Percentiles rank a stretch among this genome's conserved stretches.
These are phyloP conservation scores for Aspergillus niger DNA, from an alignment of 2,329 filamentous ascomycete species.

Conservation along the genomic window DNA sequence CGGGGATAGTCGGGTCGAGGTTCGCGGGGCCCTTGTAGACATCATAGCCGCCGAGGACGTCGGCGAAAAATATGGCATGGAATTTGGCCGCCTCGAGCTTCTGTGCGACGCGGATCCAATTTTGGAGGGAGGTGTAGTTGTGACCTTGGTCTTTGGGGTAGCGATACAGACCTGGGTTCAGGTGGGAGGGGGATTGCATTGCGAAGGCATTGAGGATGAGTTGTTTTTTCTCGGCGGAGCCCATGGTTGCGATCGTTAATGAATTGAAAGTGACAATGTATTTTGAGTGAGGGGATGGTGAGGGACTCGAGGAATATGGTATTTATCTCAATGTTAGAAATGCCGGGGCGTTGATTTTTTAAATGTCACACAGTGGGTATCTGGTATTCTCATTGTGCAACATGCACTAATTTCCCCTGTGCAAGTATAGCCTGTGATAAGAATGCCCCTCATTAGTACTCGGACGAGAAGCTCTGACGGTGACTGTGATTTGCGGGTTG, in stretches of 20 bases:
- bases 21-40: conserved; percentile 49
- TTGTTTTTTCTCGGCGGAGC: conserved; percentile 30
- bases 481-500: background rate
- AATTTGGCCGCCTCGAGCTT: conserved; percentile 53
- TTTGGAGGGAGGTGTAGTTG: conserved; percentile 46
- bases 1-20: conserved; percentile 40
- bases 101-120: conserved; percentile 53
- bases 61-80: conserved; percentile 55
- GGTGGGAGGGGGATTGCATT: conserved; percentile 51
- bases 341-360: too few species aligned
- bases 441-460: background rate
- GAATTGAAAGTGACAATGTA: background rate
- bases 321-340: too few species aligned
- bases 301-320: too few species aligned
- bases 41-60: conserved; percentile 52
- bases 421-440: too few species aligned
- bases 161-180: conserved; percentile 47
- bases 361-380: too few species aligned
- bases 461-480: background rate
- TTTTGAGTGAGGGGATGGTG: background rate
- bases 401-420: too few species aligned
- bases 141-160: conserved; percentile 39
- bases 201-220: conserved; percentile 53
- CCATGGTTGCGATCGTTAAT: background rate
- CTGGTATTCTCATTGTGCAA: too few species aligned